Conservation (phyloP, 371 early-diverging fungal species). For the Parasitella parasitica region DNA sequence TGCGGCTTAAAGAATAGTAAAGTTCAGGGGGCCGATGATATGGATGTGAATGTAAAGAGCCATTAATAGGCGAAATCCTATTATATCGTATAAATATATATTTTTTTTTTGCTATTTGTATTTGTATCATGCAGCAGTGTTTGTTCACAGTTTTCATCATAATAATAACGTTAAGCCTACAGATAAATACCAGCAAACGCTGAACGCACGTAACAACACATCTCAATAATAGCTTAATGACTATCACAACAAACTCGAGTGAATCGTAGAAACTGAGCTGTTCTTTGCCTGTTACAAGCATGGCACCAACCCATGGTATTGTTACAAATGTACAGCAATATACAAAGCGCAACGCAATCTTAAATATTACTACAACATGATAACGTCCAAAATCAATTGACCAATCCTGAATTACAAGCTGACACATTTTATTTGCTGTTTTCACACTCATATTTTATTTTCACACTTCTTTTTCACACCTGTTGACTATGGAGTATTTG, state of each 20-base stretch:
- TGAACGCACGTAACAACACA: neutral
- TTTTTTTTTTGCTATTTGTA: neutral
- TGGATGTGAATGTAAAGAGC: neutral
- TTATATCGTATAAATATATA: neutral
- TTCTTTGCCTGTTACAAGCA: no score
- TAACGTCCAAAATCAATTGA: neutral
- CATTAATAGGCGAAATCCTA: no score
- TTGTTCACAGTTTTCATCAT: neutral
- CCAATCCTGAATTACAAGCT: slow-evolving; percentile 7
- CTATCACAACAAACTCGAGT: neutral
- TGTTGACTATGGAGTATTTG: slow-evolving; percentile 47
- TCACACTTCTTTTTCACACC: slow-evolving; percentile 4
- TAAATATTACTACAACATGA: neutral
- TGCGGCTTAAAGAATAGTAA: neutral
- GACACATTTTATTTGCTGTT: slow-evolving; percentile 16
- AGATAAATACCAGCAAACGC: neutral
- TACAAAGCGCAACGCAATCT: neutral
- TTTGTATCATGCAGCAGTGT: neutral
- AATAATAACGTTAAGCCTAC: neutral
- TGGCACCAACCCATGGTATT: neutral
- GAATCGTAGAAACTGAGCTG: no score
- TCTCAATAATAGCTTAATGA: neutral
- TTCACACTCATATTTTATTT: slow-evolving; percentile 6
- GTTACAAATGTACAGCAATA: neutral
- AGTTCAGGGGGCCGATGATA: neutral